Evolutionary conservation across 208 protist genomes (phyloP), one percentile per base, ranked within the genome.

Genomic region (Crithidia brevicula): DNA sequence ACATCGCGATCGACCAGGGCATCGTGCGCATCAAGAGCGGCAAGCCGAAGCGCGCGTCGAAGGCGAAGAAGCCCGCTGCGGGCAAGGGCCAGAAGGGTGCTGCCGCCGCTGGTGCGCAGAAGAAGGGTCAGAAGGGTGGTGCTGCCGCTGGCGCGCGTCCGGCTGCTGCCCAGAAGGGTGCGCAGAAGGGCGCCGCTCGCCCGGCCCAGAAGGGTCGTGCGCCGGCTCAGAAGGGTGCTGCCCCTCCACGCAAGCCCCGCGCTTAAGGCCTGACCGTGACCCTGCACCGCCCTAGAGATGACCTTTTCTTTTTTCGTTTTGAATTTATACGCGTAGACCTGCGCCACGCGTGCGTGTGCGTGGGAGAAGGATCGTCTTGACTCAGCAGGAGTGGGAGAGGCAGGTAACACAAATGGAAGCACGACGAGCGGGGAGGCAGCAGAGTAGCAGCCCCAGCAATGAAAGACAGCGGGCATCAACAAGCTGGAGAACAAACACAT

Each of bases 21-120:
- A 86, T 97, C 27, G 72, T 97, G 61, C 86, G 85, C 82, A 92
- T 93, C 83, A 91, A 91, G 85, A 86, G 77, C 53, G 89, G 80
- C 70, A 91, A 92, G 83, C 88, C 86, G 78, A 86, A 84, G 70
- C 85, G 84, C 65, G 72, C 62, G 71, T 81, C 81, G 47, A 81
- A 50, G 63, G 74, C 61, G 43, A 67, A 70, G 70, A 72, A 70
- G 61, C 51, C 64, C 8, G 63, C 67, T 8, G 64, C 65, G 20
- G 75, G 43, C 49, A 83, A 77, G 75, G 60, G 60, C 45, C 46
- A 53, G 60, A 67, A 67, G 60, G 61, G 67, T 63, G 63, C 28
- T 25, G 33, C 51, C 20, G 45, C 70, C 45, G 53, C 47, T 36
- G 72, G 64, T 22, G 67, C 31, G 28, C 16, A 36, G 23, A 16